Conservation (phyloP, 148 eudicot genomes). For the Spergularia marina region DNA sequence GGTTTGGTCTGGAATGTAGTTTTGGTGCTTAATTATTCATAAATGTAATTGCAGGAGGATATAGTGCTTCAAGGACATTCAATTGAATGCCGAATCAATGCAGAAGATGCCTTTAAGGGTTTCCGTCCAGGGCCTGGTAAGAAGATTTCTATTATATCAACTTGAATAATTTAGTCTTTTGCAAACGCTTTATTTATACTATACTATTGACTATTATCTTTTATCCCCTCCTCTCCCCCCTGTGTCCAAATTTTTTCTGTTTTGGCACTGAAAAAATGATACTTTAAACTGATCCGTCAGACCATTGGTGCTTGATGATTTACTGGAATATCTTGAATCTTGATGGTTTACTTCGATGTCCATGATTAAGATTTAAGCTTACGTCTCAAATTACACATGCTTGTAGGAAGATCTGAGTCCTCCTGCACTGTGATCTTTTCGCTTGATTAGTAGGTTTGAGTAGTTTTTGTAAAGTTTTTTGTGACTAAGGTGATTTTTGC, state of each 20-base stretch:
- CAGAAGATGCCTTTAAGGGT: conserved; percentile 98
- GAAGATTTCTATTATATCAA: not conserved
- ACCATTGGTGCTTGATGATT: not conserved
- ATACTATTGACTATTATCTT: not conserved
- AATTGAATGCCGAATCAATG: conserved; percentile 98
- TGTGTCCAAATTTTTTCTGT: conserved; percentile 2
- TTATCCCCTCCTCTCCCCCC: not conserved
- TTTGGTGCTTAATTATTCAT: conserved; percentile 5
- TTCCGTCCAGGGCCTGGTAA: conserved; percentile 98
- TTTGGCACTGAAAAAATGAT: not conserved
- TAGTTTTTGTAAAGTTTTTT: not conserved
- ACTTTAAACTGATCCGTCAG: not conserved
- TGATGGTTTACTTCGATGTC: not conserved
- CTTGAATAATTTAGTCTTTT: not conserved
- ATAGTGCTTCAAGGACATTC: conserved; percentile 94
- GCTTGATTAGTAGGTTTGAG: not conserved
- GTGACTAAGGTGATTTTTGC: not conserved
- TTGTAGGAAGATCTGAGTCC: not conserved
- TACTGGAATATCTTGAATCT: not conserved
- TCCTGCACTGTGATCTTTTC: not conserved
- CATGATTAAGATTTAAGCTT: not conserved
- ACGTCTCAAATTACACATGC: not conserved
- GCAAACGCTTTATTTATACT: not conserved
- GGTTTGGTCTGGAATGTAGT: not conserved
- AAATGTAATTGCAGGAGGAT: conserved; percentile 59